Base-by-base conservation (phyloP, 805 yeast species). In the Gaillardinia entomophila region DNA sequence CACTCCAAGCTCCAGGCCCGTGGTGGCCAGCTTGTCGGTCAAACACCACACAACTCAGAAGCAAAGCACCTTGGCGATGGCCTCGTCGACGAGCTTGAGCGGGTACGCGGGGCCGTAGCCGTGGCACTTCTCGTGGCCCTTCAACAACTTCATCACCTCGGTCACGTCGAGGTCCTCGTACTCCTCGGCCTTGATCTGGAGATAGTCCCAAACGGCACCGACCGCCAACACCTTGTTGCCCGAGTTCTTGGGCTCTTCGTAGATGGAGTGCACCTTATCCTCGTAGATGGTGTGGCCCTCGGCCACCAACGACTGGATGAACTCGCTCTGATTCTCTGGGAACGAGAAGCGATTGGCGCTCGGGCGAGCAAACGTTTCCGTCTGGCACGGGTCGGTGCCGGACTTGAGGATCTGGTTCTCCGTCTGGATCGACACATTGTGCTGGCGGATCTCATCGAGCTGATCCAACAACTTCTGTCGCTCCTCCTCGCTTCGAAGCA, bases 201-300 rank as follows among this genome's bases (percentile, higher is more conserved):
- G 55, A 50, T 81, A 82, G 51, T 86, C 90, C 95, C 95, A 87
- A 2, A 84, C 79, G 2, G 90, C 92, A 13, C 84, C 77, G 0
- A 84, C 63, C 0, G 88, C 85, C 38, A 85, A 58, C 27, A 83
- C 64, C 46, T 72, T 70, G 19, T 59, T 54, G 2, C 74, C 73
- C 10, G 60, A 62, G 26, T 57, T 43, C 19, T 55, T 59, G 6
- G 67, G 66, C 10, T 52, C 43, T 24, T 53, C 58, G 37, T 66
- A 66, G 12, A 60, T 57, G 32, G 48, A 56, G 33, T 55, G 49
- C n/a, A 55, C 39, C 25, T 36, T 40, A 2, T 32, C 31, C 8
- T 45, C 47, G 15, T 47, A 33, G 18, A 51, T 33, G 4, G 37
- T 34, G 37, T 62, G 67, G 12, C 14, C 23, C 4, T 55, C 63